phyloP scores from a whole-genome alignment of 371 early-diverging fungal genomes.

The Dichotomocladium elegans region DNA sequence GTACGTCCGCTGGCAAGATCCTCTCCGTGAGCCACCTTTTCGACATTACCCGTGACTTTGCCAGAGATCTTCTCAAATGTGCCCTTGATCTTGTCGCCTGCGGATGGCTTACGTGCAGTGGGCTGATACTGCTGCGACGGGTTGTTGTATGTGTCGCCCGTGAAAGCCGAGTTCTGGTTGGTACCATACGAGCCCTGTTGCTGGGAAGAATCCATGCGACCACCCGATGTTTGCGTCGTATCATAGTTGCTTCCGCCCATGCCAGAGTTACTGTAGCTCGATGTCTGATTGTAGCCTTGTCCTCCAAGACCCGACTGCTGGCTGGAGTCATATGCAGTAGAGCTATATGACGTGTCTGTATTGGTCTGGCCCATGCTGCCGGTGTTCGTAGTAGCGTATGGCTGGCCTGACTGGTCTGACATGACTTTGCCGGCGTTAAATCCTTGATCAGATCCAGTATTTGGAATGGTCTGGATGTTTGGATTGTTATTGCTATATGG shows the following conservation, averaged over 20 bases:
- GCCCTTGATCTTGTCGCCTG: slow-evolving; percentile 20
- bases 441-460: not conserved
- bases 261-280: not conserved
- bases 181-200: not conserved
- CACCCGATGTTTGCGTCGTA: not conserved
- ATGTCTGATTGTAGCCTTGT: not conserved
- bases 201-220: not conserved
- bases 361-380: not conserved
- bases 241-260: too few species aligned
- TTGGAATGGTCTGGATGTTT: not conserved
- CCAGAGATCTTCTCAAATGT: slow-evolving; percentile 17
- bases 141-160: not conserved
- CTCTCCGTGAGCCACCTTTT: slow-evolving; percentile 15
- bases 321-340: not conserved
- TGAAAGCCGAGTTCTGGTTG: not conserved
- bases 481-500: not conserved
- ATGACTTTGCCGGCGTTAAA: not conserved
- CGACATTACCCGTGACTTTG: slow-evolving; percentile 10
- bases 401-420: not conserved
- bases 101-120: slow-evolving; percentile 25
- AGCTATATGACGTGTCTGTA: not conserved
- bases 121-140: not conserved
- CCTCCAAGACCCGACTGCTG: not conserved
- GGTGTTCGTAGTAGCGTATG: not conserved
- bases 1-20: slow-evolving; percentile 9